Percentiles rank a stretch among this genome's conserved stretches.
phyloP scores from a whole-genome alignment of 2,329 filamentous ascomycete species.

The Pyrenochaeta sp. region DNA sequence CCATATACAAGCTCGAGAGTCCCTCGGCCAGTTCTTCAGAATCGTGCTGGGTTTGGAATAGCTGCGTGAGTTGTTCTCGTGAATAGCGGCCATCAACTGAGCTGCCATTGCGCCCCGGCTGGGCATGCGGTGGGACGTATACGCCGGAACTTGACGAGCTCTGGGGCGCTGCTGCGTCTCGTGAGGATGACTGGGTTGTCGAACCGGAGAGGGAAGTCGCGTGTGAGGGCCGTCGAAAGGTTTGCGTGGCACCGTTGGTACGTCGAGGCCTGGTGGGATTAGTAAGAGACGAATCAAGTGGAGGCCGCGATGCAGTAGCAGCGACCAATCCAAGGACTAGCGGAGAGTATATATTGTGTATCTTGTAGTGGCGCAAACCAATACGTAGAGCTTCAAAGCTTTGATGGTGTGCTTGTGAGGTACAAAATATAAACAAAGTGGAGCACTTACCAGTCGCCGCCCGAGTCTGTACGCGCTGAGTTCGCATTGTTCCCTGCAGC shows the following conservation, averaged over 20 bases:
- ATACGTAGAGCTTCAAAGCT: conserved; percentile 11
- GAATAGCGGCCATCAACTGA: conserved; percentile 71
- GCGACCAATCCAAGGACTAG: conserved; percentile 12
- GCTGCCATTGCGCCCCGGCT: conserved; percentile 65
- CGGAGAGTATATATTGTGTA: conserved; percentile 12
- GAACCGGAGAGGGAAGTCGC: conserved; percentile 61
- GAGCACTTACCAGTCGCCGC: conserved; percentile 56
- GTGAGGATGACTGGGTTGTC: conserved; percentile 43
- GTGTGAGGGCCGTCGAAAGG: conserved; percentile 70
- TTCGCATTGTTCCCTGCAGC: conserved; percentile 56
- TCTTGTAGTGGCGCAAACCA: conserved; percentile 19
- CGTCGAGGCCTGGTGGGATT: conserved; percentile 64
- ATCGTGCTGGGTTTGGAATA: conserved; percentile 70
- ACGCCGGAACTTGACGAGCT: conserved; percentile 55
- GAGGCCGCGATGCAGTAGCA: conserved; percentile 14
- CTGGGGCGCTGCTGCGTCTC: conserved; percentile 36
- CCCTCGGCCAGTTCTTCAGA: conserved; percentile 65
- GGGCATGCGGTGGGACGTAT: conserved; percentile 70
- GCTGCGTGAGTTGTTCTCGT: conserved; percentile 78
- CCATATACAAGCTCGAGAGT: conserved; percentile 73
- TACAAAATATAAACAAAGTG: conserved; percentile 7
- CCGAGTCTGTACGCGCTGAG: conserved; percentile 53
- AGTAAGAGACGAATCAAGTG: conserved; percentile 15
- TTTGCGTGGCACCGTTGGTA: conserved; percentile 72
- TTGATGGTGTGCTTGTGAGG: conserved; percentile 9